Conservation (phyloP, 345 rosid genomes). For the Pugionium cornutum region DNA sequence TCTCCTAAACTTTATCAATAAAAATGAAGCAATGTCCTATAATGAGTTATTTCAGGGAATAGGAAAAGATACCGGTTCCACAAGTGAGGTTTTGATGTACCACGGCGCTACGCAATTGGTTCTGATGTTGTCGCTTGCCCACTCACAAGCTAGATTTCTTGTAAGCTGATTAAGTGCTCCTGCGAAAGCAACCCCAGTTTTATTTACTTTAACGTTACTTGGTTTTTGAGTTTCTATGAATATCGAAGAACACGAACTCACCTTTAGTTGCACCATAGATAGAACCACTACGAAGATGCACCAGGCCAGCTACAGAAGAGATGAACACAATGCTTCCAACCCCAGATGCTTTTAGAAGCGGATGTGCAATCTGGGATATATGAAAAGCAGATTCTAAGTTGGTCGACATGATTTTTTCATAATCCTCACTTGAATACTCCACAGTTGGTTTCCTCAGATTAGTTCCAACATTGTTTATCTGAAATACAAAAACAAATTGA, state of each 20-base stretch:
- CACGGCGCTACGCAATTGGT: constrained; percentile 80
- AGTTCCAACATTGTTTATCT: constrained; percentile 91
- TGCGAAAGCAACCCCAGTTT: constrained; percentile 23
- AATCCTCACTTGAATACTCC: constrained; percentile 70
- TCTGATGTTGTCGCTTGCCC: constrained; percentile 92
- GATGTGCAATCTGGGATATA: constrained; percentile 77
- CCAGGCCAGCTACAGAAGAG: constrained; percentile 74
- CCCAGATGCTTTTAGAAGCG: constrained; percentile 83
- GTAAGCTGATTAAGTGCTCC: constrained; percentile 87
- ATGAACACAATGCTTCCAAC: constrained; percentile 78
- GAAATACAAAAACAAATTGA: constrained; percentile 20
- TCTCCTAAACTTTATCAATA: constrained; percentile 2
- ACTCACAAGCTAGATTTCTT: constrained; percentile 80
- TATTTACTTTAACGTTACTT: no score
- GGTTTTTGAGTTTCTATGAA: background rate
- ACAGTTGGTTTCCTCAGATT: constrained; percentile 76
- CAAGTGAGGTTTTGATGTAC: constrained; percentile 81
- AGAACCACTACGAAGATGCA: constrained; percentile 55
- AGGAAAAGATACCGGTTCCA: constrained; percentile 53
- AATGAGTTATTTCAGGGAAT: background rate
- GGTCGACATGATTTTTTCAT: constrained; percentile 54
- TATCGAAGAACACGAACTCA: constrained; percentile 21
- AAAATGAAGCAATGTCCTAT: constrained; percentile 11
- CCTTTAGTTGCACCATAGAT: constrained; percentile 80
- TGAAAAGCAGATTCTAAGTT: constrained; percentile 83